Base-by-base conservation (phyloP, 1,284 basidiomycete species). In the Cutaneotrichosporon sp. region DNA sequence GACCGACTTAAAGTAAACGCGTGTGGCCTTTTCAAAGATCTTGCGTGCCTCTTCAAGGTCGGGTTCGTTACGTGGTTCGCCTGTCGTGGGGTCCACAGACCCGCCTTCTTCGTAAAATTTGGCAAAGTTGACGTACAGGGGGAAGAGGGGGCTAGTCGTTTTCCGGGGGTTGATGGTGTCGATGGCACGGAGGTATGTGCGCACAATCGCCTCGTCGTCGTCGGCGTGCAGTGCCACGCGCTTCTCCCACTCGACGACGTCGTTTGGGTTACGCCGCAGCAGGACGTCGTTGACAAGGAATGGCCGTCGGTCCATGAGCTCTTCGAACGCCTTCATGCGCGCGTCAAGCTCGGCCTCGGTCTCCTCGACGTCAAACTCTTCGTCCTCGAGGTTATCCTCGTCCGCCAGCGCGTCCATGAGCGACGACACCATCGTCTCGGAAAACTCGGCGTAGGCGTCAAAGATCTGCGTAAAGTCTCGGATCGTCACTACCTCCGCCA, bases 191-290 rank as follows among this genome's bases (percentile, higher is more conserved):
- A 85, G 87, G 73, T 97, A 98, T 3, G 93, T 97, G 65, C 89
- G 86, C 14, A 91, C 88, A 17, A 97, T 87, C 80, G 92, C 92
- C 63, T 87, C 89, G 70, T 98, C 94, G 64, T 97, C 83, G 47
- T 90, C 86, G 13, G 88, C 94, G 81, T 86, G 92, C 38, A 98
- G 76, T 4, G 90, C 90, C n/a, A 97, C 84, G 10, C 93, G 80
- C 77, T 98, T 98, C 77, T 97, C 94, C 96, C 96, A 99, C 72
- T 99, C 96, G 65, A 96, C 92, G 0, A 98, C 94, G 66, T 99
- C 96, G 67, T 97, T 90, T 1, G 91, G 90, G 78, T 99, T 99
- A 63, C 96, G 80, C 52, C 96, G 80, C 22, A 98, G 76, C 26
- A 98, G 76, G 3, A 98, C 96, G 64, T 97, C 93, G 69, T 98